phyloP scores from a whole-genome alignment of 1,284 basidiomycete genomes.

The Ceratobasidium sp. region DNA sequence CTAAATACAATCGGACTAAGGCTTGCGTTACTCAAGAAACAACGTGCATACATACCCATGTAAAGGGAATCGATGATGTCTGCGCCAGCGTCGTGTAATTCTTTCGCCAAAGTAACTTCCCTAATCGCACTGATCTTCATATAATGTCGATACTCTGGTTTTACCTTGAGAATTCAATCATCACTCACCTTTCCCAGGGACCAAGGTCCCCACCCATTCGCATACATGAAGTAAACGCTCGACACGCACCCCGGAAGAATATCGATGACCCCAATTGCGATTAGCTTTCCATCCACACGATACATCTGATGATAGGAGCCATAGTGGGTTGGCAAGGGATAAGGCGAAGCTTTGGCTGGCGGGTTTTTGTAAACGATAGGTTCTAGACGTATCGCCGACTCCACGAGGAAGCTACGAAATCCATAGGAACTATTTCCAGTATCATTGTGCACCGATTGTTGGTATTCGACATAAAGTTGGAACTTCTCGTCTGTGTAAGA shows the following conservation, averaged over 20 bases:
- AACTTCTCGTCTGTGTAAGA: conserved; percentile 86
- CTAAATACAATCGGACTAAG: conserved; percentile 60
- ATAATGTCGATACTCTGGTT: conserved; percentile 3
- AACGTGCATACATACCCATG: conserved; percentile 73
- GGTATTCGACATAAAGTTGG: conserved; percentile 80
- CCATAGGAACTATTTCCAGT: conserved; percentile 64
- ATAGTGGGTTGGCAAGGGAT: conserved; percentile 76
- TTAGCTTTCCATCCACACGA: conserved; percentile 81
- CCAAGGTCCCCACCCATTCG: conserved; percentile 79
- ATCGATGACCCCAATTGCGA: conserved; percentile 92
- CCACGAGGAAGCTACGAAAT: conserved; percentile 83
- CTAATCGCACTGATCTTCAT: conserved; percentile 84
- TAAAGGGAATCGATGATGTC: conserved; percentile 76
- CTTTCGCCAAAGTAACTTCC: conserved; percentile 78
- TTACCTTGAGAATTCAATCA: conserved; percentile 7
- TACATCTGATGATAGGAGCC: conserved; percentile 92
- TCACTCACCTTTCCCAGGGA: conserved; percentile 83
- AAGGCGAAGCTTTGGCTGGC: conserved; percentile 56
- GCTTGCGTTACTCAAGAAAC: neutral
- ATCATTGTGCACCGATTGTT: conserved; percentile 82
- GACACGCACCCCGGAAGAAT: conserved; percentile 92
- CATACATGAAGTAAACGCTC: conserved; percentile 97
- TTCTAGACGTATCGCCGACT: conserved; percentile 79
- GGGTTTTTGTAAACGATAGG: conserved; percentile 69
- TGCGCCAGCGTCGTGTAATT: conserved; percentile 80